Evolutionary conservation across 164 flowering plant genomes (phyloP), one percentile per base, ranked within the genome.

Genomic region (Cinnamomum chago): DNA sequence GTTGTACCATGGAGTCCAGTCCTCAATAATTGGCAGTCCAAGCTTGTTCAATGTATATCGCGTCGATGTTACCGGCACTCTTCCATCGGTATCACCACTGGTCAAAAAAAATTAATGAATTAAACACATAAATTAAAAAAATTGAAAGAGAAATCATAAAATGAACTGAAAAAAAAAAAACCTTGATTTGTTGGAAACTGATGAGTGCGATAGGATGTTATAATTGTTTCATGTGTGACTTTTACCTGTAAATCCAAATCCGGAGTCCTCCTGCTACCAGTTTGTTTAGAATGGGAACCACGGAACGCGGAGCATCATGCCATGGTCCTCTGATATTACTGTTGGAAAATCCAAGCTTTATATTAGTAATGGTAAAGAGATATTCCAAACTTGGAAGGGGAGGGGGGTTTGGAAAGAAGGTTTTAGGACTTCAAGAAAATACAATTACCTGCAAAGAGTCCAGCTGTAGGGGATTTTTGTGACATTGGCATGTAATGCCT

Each of bases 401-500:
- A n/a, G n/a, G n/a, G n/a, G n/a, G n/a, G n/a, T n/a, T 7, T 6
- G 47, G 10, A 40, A 40, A 40, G 11, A 40, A 40, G 47, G 47
- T 40, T 40, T 7, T 40, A 40, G 0, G 47, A 5, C 47, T 40
- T 40, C 47, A 40, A 35, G 11, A 40, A 40, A 9, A 40, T 40
- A 40, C 18, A 55, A 35, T n/a, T 78, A 90, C 97, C 90, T 91
- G 93, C 98, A 93, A 70, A 81, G 93, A 71, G 88, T 78, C 93
- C 93, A 93, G 12, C 79, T 78, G 73, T 88, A 88, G 3, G 87
- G 77, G 65, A 93, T 85, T 15, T 66, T 82, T 47, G 98, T 93
- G 73, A 85, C 80, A 81, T 91, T 93, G 22, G 98, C 98, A 79
- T 93, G 98, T 11, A 93, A 85, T 12, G 98, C 93, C 23, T 70